phyloP scores from a whole-genome alignment of 257 asterid genomes.

The Penstemon eatonii region DNA sequence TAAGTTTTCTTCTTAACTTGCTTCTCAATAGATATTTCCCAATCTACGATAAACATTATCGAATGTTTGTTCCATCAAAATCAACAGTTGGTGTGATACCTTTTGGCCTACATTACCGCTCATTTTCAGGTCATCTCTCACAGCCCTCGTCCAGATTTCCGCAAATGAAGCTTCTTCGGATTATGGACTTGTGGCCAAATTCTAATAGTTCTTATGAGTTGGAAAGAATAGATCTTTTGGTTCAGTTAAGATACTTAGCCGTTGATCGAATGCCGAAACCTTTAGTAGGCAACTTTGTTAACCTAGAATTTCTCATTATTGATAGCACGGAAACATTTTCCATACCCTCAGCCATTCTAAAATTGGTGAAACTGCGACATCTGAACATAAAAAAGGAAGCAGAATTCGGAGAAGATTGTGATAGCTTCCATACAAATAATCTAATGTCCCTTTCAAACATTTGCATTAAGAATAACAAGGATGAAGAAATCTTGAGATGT shows the following conservation, averaged over 20 bases:
- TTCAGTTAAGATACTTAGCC: conserved; percentile 21
- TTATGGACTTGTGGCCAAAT: not conserved
- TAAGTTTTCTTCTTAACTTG: not conserved
- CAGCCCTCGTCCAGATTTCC: not conserved
- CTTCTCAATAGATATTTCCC: not conserved
- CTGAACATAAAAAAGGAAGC: not conserved
- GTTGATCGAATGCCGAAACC: not conserved
- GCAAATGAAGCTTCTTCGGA: conserved; percentile 8
- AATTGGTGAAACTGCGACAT: conserved; percentile 23
- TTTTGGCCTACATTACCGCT: not conserved
- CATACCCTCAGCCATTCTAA: conserved; percentile 5
- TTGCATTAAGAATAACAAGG: not conserved
- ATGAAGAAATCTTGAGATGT: conserved; percentile 15
- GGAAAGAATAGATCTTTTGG: not conserved
- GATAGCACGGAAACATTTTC: not conserved
- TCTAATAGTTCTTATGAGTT: not conserved
- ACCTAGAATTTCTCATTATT: conserved; percentile 20
- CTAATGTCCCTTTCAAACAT: not conserved
- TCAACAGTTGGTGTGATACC: not conserved
- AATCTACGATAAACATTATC: not conserved
- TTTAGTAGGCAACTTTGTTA: not conserved
- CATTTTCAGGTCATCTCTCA: not conserved
- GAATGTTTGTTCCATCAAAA: not conserved
- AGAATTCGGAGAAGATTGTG: not conserved
- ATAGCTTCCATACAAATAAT: not conserved